Evolutionary conservation across 2,329 filamentous ascomycete species (phyloP).

Genomic region (Gliomastix tumulicola): DNA sequence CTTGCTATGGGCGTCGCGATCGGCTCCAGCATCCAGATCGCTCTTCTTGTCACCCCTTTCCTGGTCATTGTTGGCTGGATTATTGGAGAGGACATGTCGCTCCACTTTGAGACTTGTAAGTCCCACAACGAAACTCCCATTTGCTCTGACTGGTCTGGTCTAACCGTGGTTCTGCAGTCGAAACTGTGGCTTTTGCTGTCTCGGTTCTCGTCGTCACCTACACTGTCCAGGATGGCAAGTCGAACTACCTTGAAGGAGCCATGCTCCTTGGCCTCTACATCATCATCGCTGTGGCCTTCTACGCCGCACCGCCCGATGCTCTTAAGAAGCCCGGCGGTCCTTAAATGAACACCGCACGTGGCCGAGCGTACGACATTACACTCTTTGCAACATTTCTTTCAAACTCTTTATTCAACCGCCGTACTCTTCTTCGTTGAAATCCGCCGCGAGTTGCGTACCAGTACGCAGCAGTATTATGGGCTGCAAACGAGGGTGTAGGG

Average conservation of each 20-base stretch:
- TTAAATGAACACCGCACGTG: no score
- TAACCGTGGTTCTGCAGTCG: no score
- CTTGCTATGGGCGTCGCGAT: conserved; percentile 72
- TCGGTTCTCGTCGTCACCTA: conserved; percentile 70
- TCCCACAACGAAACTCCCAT: no score
- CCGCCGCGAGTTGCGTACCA: no score
- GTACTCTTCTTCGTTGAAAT: no score
- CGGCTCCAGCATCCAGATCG: conserved; percentile 77
- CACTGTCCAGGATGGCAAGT: conserved; percentile 74
- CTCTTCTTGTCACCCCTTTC: conserved; percentile 72
- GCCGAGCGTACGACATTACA: no score
- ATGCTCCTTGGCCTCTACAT: conserved; percentile 52
- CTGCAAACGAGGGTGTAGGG: no score
- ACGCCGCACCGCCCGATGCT: conserved; percentile 42
- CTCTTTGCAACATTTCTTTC: no score
- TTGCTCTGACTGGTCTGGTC: no score
- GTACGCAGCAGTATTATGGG: no score
- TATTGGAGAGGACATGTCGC: conserved; percentile 63
- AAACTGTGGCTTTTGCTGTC: conserved; percentile 71
- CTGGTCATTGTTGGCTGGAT: conserved; percentile 77
- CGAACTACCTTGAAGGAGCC: conserved; percentile 76
- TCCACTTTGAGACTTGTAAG: conserved; percentile 64
- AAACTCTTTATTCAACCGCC: no score
- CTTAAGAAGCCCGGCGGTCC: conserved; percentile 28
- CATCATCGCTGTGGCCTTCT: conserved; percentile 56